Evolutionary conservation across 192 early-diverging fungal genomes (phyloP).

Genomic region (Backusella australiensis): DNA sequence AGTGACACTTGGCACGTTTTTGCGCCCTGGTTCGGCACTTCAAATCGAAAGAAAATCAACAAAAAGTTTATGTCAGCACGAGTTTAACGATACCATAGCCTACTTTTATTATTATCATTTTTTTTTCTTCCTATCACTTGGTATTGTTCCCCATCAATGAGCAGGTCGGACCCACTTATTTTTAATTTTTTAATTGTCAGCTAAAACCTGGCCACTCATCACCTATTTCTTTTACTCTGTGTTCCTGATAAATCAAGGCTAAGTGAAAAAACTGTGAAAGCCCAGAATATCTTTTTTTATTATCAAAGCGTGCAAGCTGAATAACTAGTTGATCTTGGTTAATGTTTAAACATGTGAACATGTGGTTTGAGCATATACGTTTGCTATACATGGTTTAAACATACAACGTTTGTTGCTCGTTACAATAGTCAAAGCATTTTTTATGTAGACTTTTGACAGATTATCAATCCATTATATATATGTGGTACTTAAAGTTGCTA

Average conservation of each 20-base stretch:
- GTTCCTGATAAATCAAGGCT: background rate
- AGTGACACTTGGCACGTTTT: slow-evolving; percentile 3
- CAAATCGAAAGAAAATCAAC: background rate
- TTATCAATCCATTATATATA: background rate
- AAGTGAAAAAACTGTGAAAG: background rate
- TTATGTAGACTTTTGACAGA: background rate
- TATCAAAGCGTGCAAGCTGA: background rate
- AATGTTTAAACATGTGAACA: background rate
- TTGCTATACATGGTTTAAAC: background rate
- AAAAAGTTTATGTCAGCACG: slow-evolving; percentile 1
- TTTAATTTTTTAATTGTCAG: background rate
- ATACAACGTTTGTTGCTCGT: background rate
- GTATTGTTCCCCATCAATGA: background rate
- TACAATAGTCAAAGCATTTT: background rate
- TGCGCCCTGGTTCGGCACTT: background rate
- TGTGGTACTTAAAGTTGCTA: background rate
- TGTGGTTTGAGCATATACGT: background rate
- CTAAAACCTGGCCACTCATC: background rate
- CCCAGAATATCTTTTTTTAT: background rate
- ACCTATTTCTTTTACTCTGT: background rate
- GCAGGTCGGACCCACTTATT: background rate
- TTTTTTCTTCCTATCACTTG: background rate
- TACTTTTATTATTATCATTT: background rate
- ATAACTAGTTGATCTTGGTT: background rate
- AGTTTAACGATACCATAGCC: background rate